Base-by-base conservation (phyloP, 495 filamentous ascomycete species). In the Talaromyces borbonicus region DNA sequence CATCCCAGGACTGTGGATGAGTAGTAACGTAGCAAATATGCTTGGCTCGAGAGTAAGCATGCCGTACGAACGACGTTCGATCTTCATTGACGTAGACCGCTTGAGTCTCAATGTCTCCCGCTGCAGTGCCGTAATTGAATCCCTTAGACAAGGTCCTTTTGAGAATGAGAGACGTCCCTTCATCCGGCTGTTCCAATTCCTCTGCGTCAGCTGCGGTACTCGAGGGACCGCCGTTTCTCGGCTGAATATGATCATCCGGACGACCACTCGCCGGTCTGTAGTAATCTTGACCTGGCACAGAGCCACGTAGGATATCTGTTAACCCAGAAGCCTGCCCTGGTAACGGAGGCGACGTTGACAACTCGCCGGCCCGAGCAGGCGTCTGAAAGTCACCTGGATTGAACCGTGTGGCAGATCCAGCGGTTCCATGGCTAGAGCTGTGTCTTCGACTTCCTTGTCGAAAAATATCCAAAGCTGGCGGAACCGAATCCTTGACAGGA, bases 1-100 rank as follows among this genome's bases (percentile, higher is more conserved):
- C 67, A 58, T 89, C 68, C 87, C 88, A 96, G 31, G 67, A 65
- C 55, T 85, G 88, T 2, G 85, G 83, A 49, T 79, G 77, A 0
- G 52, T 22, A 2, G 73, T 32, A 11, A 51, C 42, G 8, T 58
- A 56, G 22, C 59, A 52, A 35, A 47, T 54, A 26, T 51, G 54
- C 7, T 54, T 55, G 16, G 55, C 43, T 24, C 49, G 63, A 31
- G 55, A 56, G 49, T 57, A 48, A 3, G 56, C 50, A 4, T 46
- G 18, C 14, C 27, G 43, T 6, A 24, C 8, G n/a, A 18, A 25
- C 5, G 29, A 25, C 25, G 20, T 18, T 8, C 30, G 27, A 11
- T 4, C 1, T 8, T 23, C 7, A 20, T 46, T 35, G 12, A 46
- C 16, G 8, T 26, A 41, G 7, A 41, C 6, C 4, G 31, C 20